Conservation (phyloP, 2,329 filamentous ascomycete species). For the Fusarium solani-melongenae region DNA sequence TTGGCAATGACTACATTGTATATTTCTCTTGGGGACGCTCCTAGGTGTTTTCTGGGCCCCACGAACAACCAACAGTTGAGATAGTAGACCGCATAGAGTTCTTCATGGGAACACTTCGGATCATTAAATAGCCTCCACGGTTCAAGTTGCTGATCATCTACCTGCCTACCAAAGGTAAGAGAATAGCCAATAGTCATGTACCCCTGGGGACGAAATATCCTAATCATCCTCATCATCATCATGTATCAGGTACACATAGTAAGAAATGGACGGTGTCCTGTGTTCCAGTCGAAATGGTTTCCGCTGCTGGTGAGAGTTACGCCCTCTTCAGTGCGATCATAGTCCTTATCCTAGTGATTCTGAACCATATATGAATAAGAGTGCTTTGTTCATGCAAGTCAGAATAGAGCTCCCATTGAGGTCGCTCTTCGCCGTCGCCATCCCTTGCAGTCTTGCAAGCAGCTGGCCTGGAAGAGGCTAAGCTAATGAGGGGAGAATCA, state of each 20-base stretch:
- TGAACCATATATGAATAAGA: neutral
- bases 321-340: neutral
- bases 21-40: neutral
- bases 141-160: neutral
- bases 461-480: neutral
- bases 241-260: neutral
- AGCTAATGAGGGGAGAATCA: neutral
- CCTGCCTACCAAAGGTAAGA: neutral
- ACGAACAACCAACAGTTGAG: neutral
- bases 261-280: neutral
- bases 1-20: neutral
- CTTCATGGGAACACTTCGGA: neutral
- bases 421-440: neutral
- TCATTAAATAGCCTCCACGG: neutral
- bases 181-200: neutral
- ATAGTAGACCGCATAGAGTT: neutral
- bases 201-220: neutral
- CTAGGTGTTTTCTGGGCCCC: neutral
- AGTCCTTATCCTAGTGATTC: neutral
- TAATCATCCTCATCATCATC: neutral
- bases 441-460: neutral
- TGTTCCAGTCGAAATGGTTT: neutral
- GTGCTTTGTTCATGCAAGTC: neutral
- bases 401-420: neutral
- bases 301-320: neutral